These are phyloP conservation scores for Ramaria sp. DNA, from an alignment of 768 basidiomycete genomes.

Conservation along the genomic window DNA sequence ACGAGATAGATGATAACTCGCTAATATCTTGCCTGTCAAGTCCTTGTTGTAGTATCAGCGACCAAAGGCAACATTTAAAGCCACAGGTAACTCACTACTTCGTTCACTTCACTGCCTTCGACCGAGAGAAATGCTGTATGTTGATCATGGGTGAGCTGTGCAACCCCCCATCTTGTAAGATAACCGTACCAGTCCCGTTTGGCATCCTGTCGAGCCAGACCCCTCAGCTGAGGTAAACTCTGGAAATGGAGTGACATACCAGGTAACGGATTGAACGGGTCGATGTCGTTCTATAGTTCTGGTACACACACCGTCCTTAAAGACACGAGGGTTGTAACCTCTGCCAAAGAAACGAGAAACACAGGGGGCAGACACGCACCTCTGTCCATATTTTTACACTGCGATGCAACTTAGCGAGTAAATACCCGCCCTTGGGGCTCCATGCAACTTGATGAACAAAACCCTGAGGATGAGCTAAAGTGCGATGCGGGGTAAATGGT, in stretches of 20 bases:
- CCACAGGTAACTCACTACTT: slow-evolving; percentile 33
- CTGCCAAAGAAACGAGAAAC: neutral
- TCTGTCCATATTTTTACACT: slow-evolving; percentile 65
- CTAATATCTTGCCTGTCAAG: slow-evolving; percentile 47
- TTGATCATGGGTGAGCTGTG: neutral
- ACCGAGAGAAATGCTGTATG: slow-evolving; percentile 56
- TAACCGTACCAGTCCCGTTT: slow-evolving; percentile 38
- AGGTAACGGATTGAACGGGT: slow-evolving; percentile 51
- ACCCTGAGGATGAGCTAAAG: slow-evolving; percentile 56
- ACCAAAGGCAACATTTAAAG: neutral
- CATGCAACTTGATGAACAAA: slow-evolving; percentile 73
- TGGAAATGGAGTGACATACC: slow-evolving; percentile 22
- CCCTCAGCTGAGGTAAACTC: neutral
- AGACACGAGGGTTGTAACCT: slow-evolving; percentile 4
- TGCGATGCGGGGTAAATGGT: slow-evolving; percentile 46
- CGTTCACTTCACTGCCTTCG: slow-evolving; percentile 49
- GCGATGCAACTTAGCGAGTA: slow-evolving; percentile 54
- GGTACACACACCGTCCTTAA: slow-evolving; percentile 56
- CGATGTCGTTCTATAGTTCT: slow-evolving; percentile 49
- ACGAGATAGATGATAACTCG: slow-evolving; percentile 44
- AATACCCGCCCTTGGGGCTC: slow-evolving; percentile 51
- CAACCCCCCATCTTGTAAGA: neutral
- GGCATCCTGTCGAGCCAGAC: slow-evolving; percentile 26
- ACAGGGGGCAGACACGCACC: slow-evolving; percentile 31
- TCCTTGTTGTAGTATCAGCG: slow-evolving; percentile 26